phyloP scores from a whole-genome alignment of 2,329 filamentous ascomycete genomes.

The Colletotrichum australisinense region DNA sequence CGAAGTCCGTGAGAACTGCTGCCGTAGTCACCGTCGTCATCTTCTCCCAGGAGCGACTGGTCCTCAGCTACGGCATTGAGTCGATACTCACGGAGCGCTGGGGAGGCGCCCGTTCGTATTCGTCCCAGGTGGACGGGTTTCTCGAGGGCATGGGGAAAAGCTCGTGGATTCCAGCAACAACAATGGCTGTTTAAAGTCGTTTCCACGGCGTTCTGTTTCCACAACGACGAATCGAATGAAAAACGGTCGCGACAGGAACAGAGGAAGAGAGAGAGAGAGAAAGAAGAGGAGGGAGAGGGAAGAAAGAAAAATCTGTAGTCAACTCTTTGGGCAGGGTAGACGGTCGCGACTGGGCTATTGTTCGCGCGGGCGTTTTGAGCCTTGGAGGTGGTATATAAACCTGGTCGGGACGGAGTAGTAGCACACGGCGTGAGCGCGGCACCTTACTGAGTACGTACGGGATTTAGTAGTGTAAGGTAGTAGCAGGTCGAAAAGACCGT shows the following conservation, averaged over 20 bases:
- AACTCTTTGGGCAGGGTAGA: background rate
- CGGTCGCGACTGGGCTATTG: constrained; percentile 18
- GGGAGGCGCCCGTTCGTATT: constrained; percentile 56
- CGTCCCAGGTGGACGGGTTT: constrained; percentile 58
- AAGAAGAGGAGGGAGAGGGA: background rate
- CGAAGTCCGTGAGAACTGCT: constrained; percentile 39
- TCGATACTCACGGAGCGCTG: constrained; percentile 53
- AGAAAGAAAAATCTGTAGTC: background rate
- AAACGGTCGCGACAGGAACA: background rate
- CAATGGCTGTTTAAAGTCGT: background rate
- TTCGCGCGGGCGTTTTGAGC: constrained; percentile 13
- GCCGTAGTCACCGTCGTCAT: constrained; percentile 46
- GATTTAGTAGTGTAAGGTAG: background rate
- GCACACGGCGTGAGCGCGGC: background rate
- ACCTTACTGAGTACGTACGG: background rate
- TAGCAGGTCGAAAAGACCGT: constrained; percentile 11
- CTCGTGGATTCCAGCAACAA: background rate
- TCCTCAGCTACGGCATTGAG: constrained; percentile 56
- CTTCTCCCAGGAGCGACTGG: constrained; percentile 57
- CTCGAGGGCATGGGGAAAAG: constrained; percentile 37
- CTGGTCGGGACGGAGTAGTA: background rate
- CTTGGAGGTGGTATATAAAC: constrained; percentile 24
- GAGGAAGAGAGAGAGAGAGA: background rate
- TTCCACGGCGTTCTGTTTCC: background rate
- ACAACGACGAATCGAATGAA: background rate